Base-by-base conservation (phyloP, 495 filamentous ascomycete genomes). In the Lophiostoma macrostomum region DNA sequence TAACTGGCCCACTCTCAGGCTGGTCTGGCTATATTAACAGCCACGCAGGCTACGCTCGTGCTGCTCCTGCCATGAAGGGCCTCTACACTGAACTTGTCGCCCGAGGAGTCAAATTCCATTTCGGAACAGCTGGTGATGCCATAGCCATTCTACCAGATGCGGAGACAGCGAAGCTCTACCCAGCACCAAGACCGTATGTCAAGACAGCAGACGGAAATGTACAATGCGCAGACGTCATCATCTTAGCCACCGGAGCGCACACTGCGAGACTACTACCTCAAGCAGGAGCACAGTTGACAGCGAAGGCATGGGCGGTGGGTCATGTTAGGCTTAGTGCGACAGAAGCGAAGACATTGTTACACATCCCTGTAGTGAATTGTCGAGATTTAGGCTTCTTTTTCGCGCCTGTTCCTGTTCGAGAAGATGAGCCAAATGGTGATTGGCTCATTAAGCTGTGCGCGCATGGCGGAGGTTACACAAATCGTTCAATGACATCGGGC, bases 381-480 rank as follows among this genome's bases (percentile, higher is more conserved):
- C 72, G 78, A 10, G 78, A 81, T 63, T 61, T 81, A 13, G 78
- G 78, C 0, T 81, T 81, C 67, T 78, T 80, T 61, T 83, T 81
- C 45, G 78, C 81, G 56, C 78, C 79, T 0, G 78, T 80, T 57
- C 73, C 69, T 1, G 70, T 72, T 58, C 79, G 77, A 0, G 72
- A 75, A 23, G 35, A 38, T 10, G 8, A 16, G 5, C 11, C 11
- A 5, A 5, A 40, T 11, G n/a, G n/a, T n/a, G 16, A 7, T 3
- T 22, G 37, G 37, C 51, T 80, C 19, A 48, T 80, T 27, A 83
- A 82, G 69, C 57, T 83, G 10, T 79, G 76, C 37, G 75, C 78
- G 0, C 70, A 74, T 57, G 75, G 76, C 14, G 74, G 73, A 0
- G 80, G 78, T 1, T 80, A 76, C 52, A 73, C 76, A 35, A 81